Evolutionary conservation across 2,329 filamentous ascomycete species (phyloP).

Genomic region (Ophiostoma himal-ulmi): DNA sequence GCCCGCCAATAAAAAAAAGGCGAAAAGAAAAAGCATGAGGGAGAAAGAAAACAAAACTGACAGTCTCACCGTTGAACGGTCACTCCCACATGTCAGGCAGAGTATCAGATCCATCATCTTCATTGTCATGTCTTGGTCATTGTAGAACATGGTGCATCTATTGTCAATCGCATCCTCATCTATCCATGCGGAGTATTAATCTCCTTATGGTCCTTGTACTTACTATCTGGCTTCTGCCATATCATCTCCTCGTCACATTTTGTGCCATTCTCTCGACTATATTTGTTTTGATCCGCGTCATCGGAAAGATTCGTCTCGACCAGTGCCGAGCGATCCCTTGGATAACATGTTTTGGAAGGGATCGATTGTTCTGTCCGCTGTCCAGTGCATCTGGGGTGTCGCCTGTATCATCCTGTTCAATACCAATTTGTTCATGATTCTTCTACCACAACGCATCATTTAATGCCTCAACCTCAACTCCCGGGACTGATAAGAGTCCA

Average conservation of each 20-base stretch:
- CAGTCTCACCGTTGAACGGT: not conserved
- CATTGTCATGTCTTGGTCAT: not conserved
- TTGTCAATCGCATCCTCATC: not conserved
- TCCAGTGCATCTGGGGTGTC: not conserved
- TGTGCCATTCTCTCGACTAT: constrained; percentile 2
- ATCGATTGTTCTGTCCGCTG: not conserved
- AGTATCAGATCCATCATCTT: no score
- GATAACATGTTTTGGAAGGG: not conserved
- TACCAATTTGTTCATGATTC: not conserved
- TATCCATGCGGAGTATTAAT: not conserved
- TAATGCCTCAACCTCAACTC: not conserved
- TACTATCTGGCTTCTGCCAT: not conserved
- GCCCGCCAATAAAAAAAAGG: no score
- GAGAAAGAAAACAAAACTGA: no score
- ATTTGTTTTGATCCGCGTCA: not conserved
- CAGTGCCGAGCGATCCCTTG: not conserved
- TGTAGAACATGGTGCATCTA: not conserved
- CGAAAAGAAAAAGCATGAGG: no score
- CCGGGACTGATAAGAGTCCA: not conserved
- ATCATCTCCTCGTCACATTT: not conserved
- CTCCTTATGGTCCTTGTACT: not conserved
- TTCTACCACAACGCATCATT: constrained; percentile 4
- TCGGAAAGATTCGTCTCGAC: not conserved
- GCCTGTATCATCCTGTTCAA: not conserved
- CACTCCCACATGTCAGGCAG: not conserved